phyloP scores from a whole-genome alignment of 495 filamentous ascomycete species.

The Lindgomyces ingoldianus region DNA sequence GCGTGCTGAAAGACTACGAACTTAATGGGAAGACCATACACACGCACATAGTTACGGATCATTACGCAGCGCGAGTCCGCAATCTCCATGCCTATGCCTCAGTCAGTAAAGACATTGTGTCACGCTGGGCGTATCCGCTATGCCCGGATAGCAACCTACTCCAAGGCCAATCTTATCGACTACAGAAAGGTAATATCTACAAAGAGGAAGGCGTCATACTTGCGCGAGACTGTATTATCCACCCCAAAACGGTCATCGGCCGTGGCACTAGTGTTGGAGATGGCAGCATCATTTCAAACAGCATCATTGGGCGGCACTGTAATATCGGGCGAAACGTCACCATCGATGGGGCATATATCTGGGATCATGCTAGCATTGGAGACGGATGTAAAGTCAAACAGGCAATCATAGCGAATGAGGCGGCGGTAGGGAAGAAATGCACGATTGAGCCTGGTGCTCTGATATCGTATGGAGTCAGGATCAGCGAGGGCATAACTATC shows the following conservation, averaged over 20 bases:
- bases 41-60: conserved; percentile 76
- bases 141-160: conserved; percentile 86
- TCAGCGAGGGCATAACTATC: conserved; percentile 63
- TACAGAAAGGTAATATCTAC: conserved; percentile 65
- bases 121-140: conserved; percentile 89
- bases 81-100: conserved; percentile 89
- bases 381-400: conserved; percentile 69
- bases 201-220: conserved; percentile 69
- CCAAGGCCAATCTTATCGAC: conserved; percentile 70
- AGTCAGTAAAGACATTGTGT: conserved; percentile 83
- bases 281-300: conserved; percentile 65
- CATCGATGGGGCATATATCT: conserved; percentile 82
- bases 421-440: conserved; percentile 68
- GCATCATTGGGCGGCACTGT: conserved; percentile 79
- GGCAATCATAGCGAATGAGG: conserved; percentile 74
- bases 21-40: conserved; percentile 94
- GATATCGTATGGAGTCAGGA: conserved; percentile 73
- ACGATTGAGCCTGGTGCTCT: conserved; percentile 70
- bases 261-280: conserved; percentile 73
- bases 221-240: conserved; percentile 69
- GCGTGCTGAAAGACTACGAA: conserved; percentile 94
- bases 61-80: conserved; percentile 77
- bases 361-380: conserved; percentile 77
- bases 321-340: conserved; percentile 79
- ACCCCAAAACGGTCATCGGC: conserved; percentile 71